Evolutionary conservation across 2,329 filamentous ascomycete genomes (phyloP), one percentile per base, ranked within the genome.

Genomic region (Myriosclerotinia duriaeana): DNA sequence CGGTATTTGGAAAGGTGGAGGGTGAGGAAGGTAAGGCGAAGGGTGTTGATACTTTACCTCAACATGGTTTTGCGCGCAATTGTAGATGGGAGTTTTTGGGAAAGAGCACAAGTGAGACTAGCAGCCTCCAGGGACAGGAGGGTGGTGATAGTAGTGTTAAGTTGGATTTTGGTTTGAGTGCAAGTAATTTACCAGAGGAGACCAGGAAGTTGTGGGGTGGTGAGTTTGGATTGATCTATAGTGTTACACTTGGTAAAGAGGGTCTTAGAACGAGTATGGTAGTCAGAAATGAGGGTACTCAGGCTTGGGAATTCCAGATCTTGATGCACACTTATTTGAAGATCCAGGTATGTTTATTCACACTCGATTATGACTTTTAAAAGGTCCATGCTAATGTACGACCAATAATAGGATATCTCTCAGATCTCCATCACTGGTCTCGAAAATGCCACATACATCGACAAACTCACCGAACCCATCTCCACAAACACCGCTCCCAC

Each of bases 11-110:
- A 40, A 90, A 89, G 52, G 87, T 90, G 15, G 88, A 91, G 63
- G 83, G 88, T 71, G 88, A 93, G 78, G 87, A 89, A 71, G 84
- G 90, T n/a, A 95, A 92, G 38, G 86, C 87, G 62, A 81, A 86
- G 71, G 65, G 59, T n/a, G 86, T 87, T 62, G 81, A 86, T 71
- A 50, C 46, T 14, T 89, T 99, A 36, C 89, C 93, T 4, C 93
- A 97, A 80, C 95, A 98, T 81, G 95, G 95, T 72, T 96, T 99
- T 79, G 95, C 94, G 50, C 92, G 95, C 73, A 93, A 86, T 75
- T 91, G 89, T 55, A 86, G 86, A 69, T 99, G 95, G 95, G 93
- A 98, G 78, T 97, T 95, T 77, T 84, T 99, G 62, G 93, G 93
- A 76, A 96, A 94, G 80, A 92, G 89, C 8, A 88, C 85, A 89